A percentile compares a stretch with the other conserved stretches of the same genome.
phyloP scores from a whole-genome alignment of 2,329 filamentous ascomycete genomes.

The Talaromyces islandicus region DNA sequence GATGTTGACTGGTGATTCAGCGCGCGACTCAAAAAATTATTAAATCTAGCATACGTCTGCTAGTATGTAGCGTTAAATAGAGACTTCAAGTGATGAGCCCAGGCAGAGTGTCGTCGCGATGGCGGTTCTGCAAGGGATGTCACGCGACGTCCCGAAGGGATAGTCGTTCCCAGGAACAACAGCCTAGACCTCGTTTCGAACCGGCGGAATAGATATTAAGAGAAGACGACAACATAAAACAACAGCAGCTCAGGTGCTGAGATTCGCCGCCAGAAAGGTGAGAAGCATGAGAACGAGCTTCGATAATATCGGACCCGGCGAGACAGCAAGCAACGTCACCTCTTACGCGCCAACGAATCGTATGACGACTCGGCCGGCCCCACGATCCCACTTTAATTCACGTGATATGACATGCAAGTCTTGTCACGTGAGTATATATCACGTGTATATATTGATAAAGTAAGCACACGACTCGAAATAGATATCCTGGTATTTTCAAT shows the following conservation, averaged over 20 bases:
- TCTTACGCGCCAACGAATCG: neutral
- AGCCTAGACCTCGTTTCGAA: neutral
- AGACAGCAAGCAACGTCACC: neutral
- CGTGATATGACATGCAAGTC: neutral
- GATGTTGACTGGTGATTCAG: neutral
- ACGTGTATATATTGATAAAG: neutral
- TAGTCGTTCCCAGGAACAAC: neutral
- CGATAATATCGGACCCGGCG: neutral
- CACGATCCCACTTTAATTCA: neutral
- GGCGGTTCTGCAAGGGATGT: conserved; percentile 2
- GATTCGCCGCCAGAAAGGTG: neutral
- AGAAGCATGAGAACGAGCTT: neutral
- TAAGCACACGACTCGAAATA: neutral
- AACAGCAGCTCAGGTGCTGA: neutral
- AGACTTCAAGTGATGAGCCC: neutral
- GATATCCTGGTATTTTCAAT: no score
- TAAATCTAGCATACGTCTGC: neutral
- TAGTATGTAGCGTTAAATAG: neutral
- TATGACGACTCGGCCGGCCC: neutral
- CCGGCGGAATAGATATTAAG: neutral
- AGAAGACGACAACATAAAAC: neutral
- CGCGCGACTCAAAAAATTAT: neutral
- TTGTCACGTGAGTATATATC: neutral
- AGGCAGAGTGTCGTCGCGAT: neutral
- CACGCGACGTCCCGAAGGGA: neutral